Percentiles rank a stretch among this genome's conserved stretches.
These are phyloP conservation scores for Vitis cinerea DNA, from an alignment of 164 flowering plant species.

Conservation along the genomic window DNA sequence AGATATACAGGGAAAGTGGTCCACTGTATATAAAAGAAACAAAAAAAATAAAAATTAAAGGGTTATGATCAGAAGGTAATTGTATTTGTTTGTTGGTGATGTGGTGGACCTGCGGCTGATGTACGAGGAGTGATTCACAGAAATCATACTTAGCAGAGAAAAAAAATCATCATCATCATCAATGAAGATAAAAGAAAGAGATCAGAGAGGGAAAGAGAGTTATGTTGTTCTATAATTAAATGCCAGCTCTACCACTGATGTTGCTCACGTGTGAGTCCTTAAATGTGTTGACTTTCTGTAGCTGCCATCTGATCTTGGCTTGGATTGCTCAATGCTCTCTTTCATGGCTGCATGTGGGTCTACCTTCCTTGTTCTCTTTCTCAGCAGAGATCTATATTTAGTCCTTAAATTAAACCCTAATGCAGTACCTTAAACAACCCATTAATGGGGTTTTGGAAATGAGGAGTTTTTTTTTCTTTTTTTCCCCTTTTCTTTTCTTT, in stretches of 20 bases:
- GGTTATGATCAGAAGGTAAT: slow-evolving; percentile 1
- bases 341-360: slow-evolving; percentile 3
- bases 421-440: no score
- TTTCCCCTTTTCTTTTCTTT: no score
- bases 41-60: neutral
- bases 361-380: neutral
- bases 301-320: slow-evolving; percentile 1
- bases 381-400: neutral
- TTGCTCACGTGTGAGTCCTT: slow-evolving; percentile 33
- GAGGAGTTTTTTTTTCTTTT: no score
- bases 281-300: slow-evolving; percentile 31
- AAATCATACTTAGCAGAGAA: slow-evolving; percentile 6
- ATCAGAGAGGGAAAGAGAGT: neutral
- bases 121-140: slow-evolving; percentile 21
- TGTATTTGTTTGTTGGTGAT: slow-evolving; percentile 12
- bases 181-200: slow-evolving; percentile 13
- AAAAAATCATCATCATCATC: neutral
- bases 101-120: slow-evolving; percentile 10
- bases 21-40: slow-evolving; percentile 9
- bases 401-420: no score
- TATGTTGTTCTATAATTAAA: neutral
- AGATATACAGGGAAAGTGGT: slow-evolving; percentile 23
- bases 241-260: slow-evolving; percentile 15
- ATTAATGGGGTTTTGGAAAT: no score
- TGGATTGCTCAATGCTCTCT: neutral